Evolutionary conservation across 176 grass and related monocot genomes (phyloP).

Genomic region (Phoenix roebelenii): DNA sequence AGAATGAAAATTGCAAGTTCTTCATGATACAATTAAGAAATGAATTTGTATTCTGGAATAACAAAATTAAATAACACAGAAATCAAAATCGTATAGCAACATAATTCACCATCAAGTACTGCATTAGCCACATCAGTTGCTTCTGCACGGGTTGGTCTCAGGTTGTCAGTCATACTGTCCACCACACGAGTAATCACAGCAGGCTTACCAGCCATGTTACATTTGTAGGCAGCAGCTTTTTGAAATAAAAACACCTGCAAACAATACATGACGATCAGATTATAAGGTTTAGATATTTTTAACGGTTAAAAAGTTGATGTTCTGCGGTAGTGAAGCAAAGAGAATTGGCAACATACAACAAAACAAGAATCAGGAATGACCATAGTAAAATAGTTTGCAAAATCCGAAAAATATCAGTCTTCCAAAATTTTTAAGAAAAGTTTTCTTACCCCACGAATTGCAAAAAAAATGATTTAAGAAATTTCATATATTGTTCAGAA

Average conservation of each 20-base stretch:
- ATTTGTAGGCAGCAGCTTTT: slow-evolving; percentile 94
- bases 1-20: not conserved
- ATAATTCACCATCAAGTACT: slow-evolving; percentile 72
- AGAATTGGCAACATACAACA: no score
- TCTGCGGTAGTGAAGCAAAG: no score
- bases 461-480: no score
- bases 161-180: slow-evolving; percentile 99
- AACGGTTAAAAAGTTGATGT: no score
- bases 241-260: slow-evolving; percentile 91
- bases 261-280: slow-evolving; percentile 3
- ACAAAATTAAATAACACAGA: not conserved
- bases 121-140: slow-evolving; percentile 99
- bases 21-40: not conserved
- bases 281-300: no score
- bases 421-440: no score
- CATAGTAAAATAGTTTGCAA: no score
- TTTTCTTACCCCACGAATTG: no score
- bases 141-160: slow-evolving; percentile 91
- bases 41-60: not conserved
- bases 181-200: slow-evolving; percentile 96
- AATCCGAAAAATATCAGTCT: no score
- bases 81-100: slow-evolving; percentile 1
- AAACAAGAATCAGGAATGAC: no score
- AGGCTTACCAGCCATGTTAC: slow-evolving; percentile 97
- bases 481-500: no score